Conservation (phyloP, 768 basidiomycete genomes). For the Amyloporia xantha region DNA sequence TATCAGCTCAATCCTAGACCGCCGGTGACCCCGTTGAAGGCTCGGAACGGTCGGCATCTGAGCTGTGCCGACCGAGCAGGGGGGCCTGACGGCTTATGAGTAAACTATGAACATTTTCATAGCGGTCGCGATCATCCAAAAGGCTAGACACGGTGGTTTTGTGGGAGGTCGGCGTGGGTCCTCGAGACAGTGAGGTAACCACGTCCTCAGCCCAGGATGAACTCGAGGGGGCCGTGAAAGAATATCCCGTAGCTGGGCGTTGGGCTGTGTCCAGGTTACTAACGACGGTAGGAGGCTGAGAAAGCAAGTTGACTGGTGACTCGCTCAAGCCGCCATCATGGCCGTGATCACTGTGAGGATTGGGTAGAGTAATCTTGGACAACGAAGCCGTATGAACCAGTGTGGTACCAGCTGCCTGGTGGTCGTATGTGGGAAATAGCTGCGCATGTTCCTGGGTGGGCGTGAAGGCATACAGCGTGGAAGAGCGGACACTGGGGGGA, state of each 20-base stretch:
- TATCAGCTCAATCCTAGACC: too few relatives aligned
- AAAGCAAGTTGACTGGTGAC: background rate
- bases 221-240: background rate
- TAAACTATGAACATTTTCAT: background rate
- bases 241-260: background rate
- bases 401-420: background rate
- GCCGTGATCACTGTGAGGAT: conserved; percentile 4
- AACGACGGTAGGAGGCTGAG: background rate
- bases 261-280: background rate
- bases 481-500: conserved; percentile 1
- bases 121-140: background rate
- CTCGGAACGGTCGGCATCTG: background rate
- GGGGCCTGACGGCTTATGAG: background rate
- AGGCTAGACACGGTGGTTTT: background rate
- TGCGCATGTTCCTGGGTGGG: background rate
- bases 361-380: background rate
- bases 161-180: conserved; percentile 1
- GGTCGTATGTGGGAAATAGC: background rate
- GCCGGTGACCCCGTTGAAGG: too few relatives aligned
- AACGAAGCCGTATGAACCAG: background rate
- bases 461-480: conserved; percentile 4
- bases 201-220: background rate
- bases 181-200: background rate
- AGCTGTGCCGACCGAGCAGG: background rate
- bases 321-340: background rate